Percentiles rank a stretch among this genome's conserved stretches.
Conservation (phyloP, 176 grass and related monocot species). For the Oryza brachyantha region DNA sequence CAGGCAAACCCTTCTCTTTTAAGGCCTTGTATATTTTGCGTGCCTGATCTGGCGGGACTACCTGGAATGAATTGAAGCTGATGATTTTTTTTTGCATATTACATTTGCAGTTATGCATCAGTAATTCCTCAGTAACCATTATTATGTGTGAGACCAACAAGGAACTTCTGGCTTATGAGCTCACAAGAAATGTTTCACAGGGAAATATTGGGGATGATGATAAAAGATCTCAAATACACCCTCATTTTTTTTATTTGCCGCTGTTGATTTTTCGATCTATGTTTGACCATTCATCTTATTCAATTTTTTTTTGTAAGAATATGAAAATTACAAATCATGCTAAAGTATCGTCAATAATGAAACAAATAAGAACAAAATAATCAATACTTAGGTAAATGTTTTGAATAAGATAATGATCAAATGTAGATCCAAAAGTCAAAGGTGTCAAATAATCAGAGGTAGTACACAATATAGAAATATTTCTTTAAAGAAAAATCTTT, state of each 20-base stretch:
- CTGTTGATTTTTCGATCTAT: too few species aligned
- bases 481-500: not conserved
- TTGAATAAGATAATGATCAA: too few species aligned
- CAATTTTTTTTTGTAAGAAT: too few species aligned
- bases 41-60: constrained; percentile 83
- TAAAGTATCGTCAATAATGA: too few species aligned
- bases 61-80: constrained; percentile 31
- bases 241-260: too few species aligned
- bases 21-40: constrained; percentile 77
- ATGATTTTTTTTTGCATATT: not conserved
- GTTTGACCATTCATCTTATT: too few species aligned
- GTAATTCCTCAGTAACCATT: not conserved
- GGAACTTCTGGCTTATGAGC: not conserved
- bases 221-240: too few species aligned
- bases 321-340: too few species aligned
- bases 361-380: too few species aligned
- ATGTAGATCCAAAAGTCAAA: too few species aligned
- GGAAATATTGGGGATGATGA: not conserved
- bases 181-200: not conserved
- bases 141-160: not conserved
- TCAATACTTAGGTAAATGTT: too few species aligned
- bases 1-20: constrained; percentile 81
- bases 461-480: not conserved
- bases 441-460: too few species aligned
- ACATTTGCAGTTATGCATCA: not conserved